Conservation (phyloP, 495 filamentous ascomycete genomes). For the Aspergillus ellipticus region DNA sequence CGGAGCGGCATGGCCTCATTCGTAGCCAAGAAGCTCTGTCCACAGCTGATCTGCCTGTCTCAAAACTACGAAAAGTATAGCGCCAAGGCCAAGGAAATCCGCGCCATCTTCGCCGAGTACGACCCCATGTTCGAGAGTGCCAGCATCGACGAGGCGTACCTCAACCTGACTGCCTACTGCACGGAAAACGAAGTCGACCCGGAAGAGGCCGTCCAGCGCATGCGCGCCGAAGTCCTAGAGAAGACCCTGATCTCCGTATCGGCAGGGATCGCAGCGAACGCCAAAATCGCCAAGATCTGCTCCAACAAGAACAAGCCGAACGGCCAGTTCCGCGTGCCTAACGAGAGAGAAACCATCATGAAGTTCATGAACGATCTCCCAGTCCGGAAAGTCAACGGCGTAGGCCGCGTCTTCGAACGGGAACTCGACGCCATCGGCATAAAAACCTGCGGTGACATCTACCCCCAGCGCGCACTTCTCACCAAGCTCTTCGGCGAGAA, state of each 20-base stretch:
- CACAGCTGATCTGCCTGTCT: conserved; percentile 76
- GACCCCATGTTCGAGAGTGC: conserved; percentile 89
- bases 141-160: conserved; percentile 92
- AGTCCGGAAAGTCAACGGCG: conserved; percentile 85
- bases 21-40: conserved; percentile 91
- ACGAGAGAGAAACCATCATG: conserved; percentile 69
- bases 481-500: conserved; percentile 84
- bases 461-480: conserved; percentile 66
- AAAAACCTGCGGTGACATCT: conserved; percentile 87
- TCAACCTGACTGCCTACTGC: conserved; percentile 93
- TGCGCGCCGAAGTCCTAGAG: conserved; percentile 73
- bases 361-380: conserved; percentile 80
- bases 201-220: conserved; percentile 67
- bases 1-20: conserved; percentile 94
- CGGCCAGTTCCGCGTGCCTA: conserved; percentile 76
- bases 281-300: conserved; percentile 89
- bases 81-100: conserved; percentile 84
- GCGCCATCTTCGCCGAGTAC: conserved; percentile 77
- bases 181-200: conserved; percentile 60
- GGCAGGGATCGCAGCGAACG: conserved; percentile 90
- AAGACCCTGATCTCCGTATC: conserved; percentile 84
- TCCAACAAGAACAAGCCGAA: conserved; percentile 97
- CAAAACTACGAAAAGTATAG: conserved; percentile 89
- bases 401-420: conserved; percentile 90
- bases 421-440: conserved; percentile 86